Evolutionary conservation across 2,329 filamentous ascomycete genomes (phyloP), one percentile per base, ranked within the genome.

Genomic region (Fusarium sp.): DNA sequence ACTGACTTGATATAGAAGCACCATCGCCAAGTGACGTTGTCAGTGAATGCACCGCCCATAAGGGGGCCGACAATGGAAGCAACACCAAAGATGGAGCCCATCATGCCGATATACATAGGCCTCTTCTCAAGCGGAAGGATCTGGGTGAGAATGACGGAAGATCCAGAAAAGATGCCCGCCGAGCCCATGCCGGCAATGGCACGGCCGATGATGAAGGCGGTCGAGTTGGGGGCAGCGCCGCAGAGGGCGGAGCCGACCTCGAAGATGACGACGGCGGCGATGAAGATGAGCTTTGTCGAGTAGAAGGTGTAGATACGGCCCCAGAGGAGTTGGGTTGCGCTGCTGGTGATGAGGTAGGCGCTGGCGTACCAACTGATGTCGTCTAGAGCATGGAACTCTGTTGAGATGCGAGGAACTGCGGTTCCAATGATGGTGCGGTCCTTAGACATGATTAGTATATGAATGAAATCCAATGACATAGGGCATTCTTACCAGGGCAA

Each of bases 41-140:
- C 66, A 0, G 71, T 61, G 13, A 74, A 65, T 3, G 70, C 70
- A 10, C 71, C 71, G 6, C 69, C 71, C 38, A 74, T 65, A 1
- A 74, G 27, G 5, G 71, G 71, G 3, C 71, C 71, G 8, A 74
- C 64, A 7, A 81, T 71, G 13, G 74, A 77, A 1, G 86, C 84
- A 61, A 87, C 79, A 8, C 84, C 85, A 63, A 83, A 87, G 36
- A 86, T 83, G 27, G 80, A 82, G 6, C 81, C 82, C 42, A 86
- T 79, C 9, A 86, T 20, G 2, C 73, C 70, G 25, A 69, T 66
- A 22, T 65, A 69, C 29, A 73, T 63, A 2, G 71, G 71, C 68
- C 69, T 57, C 52, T 66, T 70, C 31, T 70, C 62, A 35, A 69
- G 58, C 1, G 70, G 52, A 20, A 69, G 36, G 4, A 68, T 56